A percentile compares a stretch with the other conserved stretches of the same genome.
These are phyloP conservation scores for Ambrosia artemisiifolia DNA, from an alignment of 129 eudicot genomes.

Conservation along the genomic window DNA sequence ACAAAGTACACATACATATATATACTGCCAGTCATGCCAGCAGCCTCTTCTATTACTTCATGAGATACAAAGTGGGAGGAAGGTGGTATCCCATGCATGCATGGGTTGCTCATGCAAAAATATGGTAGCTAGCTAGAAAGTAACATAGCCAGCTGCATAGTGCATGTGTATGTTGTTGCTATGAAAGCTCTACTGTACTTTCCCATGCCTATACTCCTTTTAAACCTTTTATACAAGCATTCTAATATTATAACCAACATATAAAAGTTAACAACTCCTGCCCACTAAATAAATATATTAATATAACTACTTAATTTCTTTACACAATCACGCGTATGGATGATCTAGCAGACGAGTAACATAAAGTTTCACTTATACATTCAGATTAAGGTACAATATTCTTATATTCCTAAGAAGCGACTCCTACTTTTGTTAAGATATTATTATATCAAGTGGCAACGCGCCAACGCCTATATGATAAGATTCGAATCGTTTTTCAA, in stretches of 20 bases:
- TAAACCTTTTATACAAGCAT: constrained; percentile 1
- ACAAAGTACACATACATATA: constrained; percentile 16
- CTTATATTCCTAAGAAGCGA: neutral
- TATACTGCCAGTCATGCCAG: constrained; percentile 15
- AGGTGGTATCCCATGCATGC: constrained; percentile 30
- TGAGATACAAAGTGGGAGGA: neutral
- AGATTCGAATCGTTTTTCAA: neutral
- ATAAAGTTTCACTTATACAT: neutral
- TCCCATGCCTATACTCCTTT: constrained; percentile 9
- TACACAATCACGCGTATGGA: neutral
- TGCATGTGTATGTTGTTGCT: constrained; percentile 23
- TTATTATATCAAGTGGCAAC: neutral
- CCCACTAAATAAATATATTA: neutral
- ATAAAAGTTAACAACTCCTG: neutral
- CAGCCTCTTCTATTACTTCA: constrained; percentile 19
- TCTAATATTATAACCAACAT: neutral
- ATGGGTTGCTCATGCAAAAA: constrained; percentile 27
- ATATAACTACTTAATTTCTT: neutral
- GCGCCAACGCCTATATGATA: neutral
- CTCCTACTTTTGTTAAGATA: neutral
- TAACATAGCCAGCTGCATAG: constrained; percentile 31
- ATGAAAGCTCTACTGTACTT: constrained; percentile 24
- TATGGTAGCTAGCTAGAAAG: constrained; percentile 35
- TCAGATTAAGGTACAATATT: neutral
- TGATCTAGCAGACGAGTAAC: neutral